phyloP scores from a whole-genome alignment of 768 basidiomycete genomes.

The Boletellus emodensis region DNA sequence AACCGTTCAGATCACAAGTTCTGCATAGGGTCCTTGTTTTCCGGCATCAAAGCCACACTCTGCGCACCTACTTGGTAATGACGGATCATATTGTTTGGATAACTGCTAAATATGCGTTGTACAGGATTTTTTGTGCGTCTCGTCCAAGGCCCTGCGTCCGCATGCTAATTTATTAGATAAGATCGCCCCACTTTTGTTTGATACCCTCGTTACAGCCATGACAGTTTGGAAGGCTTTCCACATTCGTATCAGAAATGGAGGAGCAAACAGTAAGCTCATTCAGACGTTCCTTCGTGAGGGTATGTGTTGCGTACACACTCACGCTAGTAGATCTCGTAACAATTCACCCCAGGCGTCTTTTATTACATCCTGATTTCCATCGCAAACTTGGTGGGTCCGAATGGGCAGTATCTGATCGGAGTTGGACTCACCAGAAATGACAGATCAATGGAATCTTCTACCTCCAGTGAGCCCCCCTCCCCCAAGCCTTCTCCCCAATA shows the following conservation, averaged over 20 bases:
- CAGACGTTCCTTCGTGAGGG: conserved; percentile 84
- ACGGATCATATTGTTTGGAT: conserved; percentile 10
- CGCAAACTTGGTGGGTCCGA: conserved; percentile 58
- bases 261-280: conserved; percentile 73
- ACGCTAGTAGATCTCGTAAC: neutral
- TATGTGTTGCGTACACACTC: conserved; percentile 23
- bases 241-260: conserved; percentile 71
- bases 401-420: neutral
- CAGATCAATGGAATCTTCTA: conserved; percentile 81
- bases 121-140: conserved; percentile 56
- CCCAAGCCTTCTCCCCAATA: neutral
- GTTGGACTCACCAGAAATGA: conserved; percentile 2
- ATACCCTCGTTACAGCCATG: conserved; percentile 77
- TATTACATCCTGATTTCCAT: conserved; percentile 86
- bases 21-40: conserved; percentile 67
- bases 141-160: neutral
- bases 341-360: conserved; percentile 51
- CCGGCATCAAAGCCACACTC: conserved; percentile 81
- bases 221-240: conserved; percentile 75
- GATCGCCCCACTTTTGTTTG: conserved; percentile 80
- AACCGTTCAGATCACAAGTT: neutral
- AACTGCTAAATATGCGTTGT: conserved; percentile 7
- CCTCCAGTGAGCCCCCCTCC: conserved; percentile 51
- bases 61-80: conserved; percentile 70
- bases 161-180: conserved; percentile 27